phyloP scores from a whole-genome alignment of 2,329 filamentous ascomycete species.

The Clonostachys rosea region DNA sequence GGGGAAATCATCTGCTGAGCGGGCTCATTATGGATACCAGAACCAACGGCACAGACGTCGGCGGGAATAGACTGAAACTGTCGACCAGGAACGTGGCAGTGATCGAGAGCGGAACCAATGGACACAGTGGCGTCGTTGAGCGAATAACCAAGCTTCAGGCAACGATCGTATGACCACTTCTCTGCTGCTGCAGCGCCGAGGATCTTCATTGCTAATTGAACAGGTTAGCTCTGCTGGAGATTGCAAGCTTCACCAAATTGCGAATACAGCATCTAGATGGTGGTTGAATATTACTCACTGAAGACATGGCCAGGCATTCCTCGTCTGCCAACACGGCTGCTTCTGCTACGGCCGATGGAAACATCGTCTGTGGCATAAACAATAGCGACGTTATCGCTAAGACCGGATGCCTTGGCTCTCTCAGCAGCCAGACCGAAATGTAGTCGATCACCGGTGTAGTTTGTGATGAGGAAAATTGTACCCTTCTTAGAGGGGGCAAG shows the following conservation, averaged over 20 bases:
- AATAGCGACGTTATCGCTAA: conserved; percentile 54
- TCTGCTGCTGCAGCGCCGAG: conserved; percentile 59
- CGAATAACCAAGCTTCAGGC: conserved; percentile 52
- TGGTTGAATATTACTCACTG: conserved; percentile 39
- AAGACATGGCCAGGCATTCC: conserved; percentile 63
- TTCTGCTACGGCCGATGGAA: conserved; percentile 60
- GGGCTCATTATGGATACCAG: conserved; percentile 50
- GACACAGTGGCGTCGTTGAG: conserved; percentile 56
- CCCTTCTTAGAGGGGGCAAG: conserved; percentile 56
- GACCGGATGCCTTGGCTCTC: conserved; percentile 58
- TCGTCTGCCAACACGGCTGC: conserved; percentile 67
- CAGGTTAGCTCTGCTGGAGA: not conserved
- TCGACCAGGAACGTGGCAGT: conserved; percentile 69
- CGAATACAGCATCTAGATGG: conserved; percentile 24
- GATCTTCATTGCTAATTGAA: conserved; percentile 56
- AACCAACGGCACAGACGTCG: conserved; percentile 38
- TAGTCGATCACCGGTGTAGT: conserved; percentile 68
- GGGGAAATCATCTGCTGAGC: conserved; percentile 20
- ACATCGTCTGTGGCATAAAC: conserved; percentile 71
- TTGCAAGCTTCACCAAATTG: not conserved
- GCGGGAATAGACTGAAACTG: conserved; percentile 35
- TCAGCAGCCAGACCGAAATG: conserved; percentile 74
- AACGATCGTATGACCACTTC: conserved; percentile 49
- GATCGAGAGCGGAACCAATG: conserved; percentile 64
- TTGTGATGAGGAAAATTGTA: conserved; percentile 69